phyloP scores from a whole-genome alignment of 305 asterid genomes.

The Fraxinus sp. region DNA sequence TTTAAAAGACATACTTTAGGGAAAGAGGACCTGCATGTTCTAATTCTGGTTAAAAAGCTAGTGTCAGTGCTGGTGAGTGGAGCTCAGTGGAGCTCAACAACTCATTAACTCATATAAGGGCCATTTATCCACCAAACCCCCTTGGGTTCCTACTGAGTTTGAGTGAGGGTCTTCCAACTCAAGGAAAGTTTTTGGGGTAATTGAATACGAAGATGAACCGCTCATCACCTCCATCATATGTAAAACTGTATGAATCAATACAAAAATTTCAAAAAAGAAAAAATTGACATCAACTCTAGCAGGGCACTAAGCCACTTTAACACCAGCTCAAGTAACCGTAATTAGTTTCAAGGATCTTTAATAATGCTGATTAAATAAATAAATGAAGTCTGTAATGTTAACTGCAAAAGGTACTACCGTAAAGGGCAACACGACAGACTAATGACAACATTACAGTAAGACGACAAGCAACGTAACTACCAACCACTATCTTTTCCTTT shows the following conservation, averaged over 20 bases:
- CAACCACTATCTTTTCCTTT: not conserved
- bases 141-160: not conserved
- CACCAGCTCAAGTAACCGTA: not conserved
- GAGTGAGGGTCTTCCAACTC: not conserved
- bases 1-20: not conserved
- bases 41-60: not conserved
- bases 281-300: not conserved
- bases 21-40: not conserved
- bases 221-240: not conserved
- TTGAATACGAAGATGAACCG: not conserved
- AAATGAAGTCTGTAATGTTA: not conserved
- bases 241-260: not conserved
- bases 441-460: constrained; percentile 15
- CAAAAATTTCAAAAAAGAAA: not conserved
- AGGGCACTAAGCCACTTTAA: not conserved
- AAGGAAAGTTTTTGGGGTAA: not conserved
- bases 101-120: not conserved
- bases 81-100: not conserved
- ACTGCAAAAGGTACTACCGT: not conserved
- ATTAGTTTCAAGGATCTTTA: not conserved
- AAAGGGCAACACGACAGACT: not conserved
- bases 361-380: not conserved
- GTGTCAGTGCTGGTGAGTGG: not conserved
- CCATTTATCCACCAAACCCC: not conserved
- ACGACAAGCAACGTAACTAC: constrained; percentile 21